phyloP scores from a whole-genome alignment of 768 basidiomycete genomes.

The Suillus discolor region DNA sequence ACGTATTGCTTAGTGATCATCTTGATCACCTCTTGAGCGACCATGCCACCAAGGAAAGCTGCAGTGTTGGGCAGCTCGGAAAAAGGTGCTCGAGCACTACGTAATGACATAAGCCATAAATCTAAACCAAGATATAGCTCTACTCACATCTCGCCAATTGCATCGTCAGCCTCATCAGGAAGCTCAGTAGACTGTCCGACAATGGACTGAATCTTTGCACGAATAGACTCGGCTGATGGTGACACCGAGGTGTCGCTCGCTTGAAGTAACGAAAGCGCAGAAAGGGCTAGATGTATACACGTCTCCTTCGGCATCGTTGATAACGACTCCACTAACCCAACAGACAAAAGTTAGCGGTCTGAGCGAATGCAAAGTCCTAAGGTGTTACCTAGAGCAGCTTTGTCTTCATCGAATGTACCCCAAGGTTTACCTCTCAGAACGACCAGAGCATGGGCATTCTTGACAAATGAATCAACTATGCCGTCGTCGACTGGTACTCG shows the following conservation, averaged over 20 bases:
- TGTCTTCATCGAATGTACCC: constrained; percentile 56
- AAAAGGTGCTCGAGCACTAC: constrained; percentile 74
- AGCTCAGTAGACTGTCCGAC: constrained; percentile 53
- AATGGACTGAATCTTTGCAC: constrained; percentile 48
- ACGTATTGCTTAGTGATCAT: constrained; percentile 95
- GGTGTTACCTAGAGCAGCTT: constrained; percentile 49
- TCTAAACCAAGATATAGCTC: constrained; percentile 1
- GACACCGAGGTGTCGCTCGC: constrained; percentile 30
- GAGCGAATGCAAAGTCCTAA: neutral
- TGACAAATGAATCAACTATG: constrained; percentile 72
- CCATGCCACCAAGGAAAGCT: constrained; percentile 89
- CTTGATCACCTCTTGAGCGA: constrained; percentile 97
- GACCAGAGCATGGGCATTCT: constrained; percentile 76
- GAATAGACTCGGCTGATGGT: constrained; percentile 55
- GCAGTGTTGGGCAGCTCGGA: constrained; percentile 93
- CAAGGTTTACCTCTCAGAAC: constrained; percentile 65
- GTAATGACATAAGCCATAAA: constrained; percentile 4
- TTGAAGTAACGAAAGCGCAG: constrained; percentile 49
- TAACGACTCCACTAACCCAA: constrained; percentile 8
- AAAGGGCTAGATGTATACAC: constrained; percentile 74
- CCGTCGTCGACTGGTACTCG: constrained; percentile 48
- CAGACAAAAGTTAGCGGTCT: neutral
- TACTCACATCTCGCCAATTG: constrained; percentile 80
- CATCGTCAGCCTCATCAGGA: constrained; percentile 57
- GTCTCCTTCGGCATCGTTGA: constrained; percentile 57